Evolutionary conservation across 495 filamentous ascomycete species (phyloP).

Genomic region (Penicillium nucicola): DNA sequence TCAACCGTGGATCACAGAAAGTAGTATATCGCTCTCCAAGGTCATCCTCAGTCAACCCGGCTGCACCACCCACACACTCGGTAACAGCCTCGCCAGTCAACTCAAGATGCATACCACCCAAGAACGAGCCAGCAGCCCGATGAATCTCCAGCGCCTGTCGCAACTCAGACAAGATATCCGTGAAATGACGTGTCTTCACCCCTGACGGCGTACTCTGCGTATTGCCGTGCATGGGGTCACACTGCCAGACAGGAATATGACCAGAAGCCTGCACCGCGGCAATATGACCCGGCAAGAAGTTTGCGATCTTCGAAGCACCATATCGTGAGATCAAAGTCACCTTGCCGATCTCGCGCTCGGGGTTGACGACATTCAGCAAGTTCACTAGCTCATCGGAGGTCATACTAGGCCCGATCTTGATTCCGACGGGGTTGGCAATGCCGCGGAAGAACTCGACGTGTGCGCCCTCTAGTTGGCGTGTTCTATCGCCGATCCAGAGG

Average conservation of each 20-base stretch:
- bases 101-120: slow-evolving; percentile 94
- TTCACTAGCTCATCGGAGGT: slow-evolving; percentile 64
- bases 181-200: slow-evolving; percentile 87
- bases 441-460: slow-evolving; percentile 98
- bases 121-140: slow-evolving; percentile 71
- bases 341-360: slow-evolving; percentile 75
- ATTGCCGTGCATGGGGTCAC: slow-evolving; percentile 96
- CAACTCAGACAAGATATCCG: slow-evolving; percentile 81
- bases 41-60: slow-evolving; percentile 82
- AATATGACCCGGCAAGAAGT: slow-evolving; percentile 78
- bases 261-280: slow-evolving; percentile 71
- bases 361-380: slow-evolving; percentile 83
- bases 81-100: slow-evolving; percentile 94
- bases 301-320: slow-evolving; percentile 68
- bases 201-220: slow-evolving; percentile 58
- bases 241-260: slow-evolving; percentile 90
- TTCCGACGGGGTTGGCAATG: slow-evolving; percentile 89
- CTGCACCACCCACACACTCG: slow-evolving; percentile 90
- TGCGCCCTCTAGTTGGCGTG: slow-evolving; percentile 83
- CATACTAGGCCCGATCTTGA: slow-evolving; percentile 92
- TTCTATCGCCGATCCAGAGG: slow-evolving; percentile 97
- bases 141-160: slow-evolving; percentile 78
- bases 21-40: slow-evolving; percentile 84
- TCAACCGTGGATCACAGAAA: slow-evolving; percentile 91
- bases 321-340: slow-evolving; percentile 96